Evolutionary conservation across 2,329 filamentous ascomycete species (phyloP), one percentile per base, ranked within the genome.

Genomic region (Ampelomyces quisqualis): DNA sequence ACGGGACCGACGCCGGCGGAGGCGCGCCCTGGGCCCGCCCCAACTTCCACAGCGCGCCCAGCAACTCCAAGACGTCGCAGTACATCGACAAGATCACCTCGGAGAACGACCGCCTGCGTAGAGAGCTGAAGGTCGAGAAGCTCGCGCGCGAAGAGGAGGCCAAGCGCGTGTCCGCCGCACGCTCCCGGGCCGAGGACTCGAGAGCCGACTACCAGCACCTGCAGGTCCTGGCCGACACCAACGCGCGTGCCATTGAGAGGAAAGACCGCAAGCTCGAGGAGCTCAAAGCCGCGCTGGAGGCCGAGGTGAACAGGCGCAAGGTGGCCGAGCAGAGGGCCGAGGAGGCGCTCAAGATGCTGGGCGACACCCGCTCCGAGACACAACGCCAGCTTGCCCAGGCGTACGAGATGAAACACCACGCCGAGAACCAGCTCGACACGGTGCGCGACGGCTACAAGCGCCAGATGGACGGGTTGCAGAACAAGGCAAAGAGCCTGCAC

Each of bases 21-120:
- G 41, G 51, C 34, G 49, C 58, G 13, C 40, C 55, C 30, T 65
- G 63, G 59, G 50, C 51, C 18, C 59, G 59, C 14, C 49, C 57
- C 15, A 62, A 61, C 38, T 56, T 58, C 15, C 49, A 58, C 50
- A 59, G 49, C 45, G 49, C 61, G 7, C 57, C 57, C 7, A 43
- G 43, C 19, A 61, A 62, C 40, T 62, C 61, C 11, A 68, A 68
- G 36, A 67, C 65, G 1, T 65, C 61, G 4, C 64, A 68, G 23
- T 67, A 66, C 48, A 91, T 93, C 66, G 88, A 93, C 69, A 81
- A 82, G 60, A 77, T 93, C 38, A 87, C 89, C 61, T 83, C 84
- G 38, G 87, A 91, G 62, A 90, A 90, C 54, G 87, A 91, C 59
- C 78, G 82, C 27, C 73, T 91, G 31, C 86, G 86, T 56, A 79